Base-by-base conservation (phyloP, 306 rosid species). In the Castanea sativa region DNA sequence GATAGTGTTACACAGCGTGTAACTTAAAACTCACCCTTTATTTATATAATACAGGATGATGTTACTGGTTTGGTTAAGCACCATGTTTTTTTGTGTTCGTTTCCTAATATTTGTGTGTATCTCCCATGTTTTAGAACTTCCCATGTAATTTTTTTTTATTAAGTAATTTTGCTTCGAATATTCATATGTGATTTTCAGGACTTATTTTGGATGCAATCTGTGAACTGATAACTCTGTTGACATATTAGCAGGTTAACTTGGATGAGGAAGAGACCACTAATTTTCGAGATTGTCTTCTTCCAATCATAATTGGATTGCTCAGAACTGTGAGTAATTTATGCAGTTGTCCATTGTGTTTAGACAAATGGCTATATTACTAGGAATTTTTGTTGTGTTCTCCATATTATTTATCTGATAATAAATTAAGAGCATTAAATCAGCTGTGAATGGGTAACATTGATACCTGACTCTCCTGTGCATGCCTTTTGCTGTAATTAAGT, bases 271-370 rank as follows among this genome's bases (percentile, higher is more conserved):
- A 93, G 84, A 80, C 85, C 55, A 82, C 87, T 74, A 83, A 87
- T 85, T 87, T 90, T 80, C 90, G 87, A 59, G 98, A 96, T 70
- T 86, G 88, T 57, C 98, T 96, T 87, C 98, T 96, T 78, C 99
- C 99, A 72, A 81, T 87, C 69, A 90, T 90, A 52, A 89, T 96
- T 87, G 99, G 99, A 85, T 85, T 96, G 92, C 99, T 96, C 57
- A 93, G 98, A 92, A 96, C 98, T 1, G 99, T 96, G 88, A 93
- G 99, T 90, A 74, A 38, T 82, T 6, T 7, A 73, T 78, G 21
- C 25, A 8, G 14, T 19, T 68, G 52, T 68, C 72, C 29, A 68
- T 68, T 33, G 45, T 65, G 71, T 65, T 16, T 64, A 14, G 45
- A 16, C 21, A 5, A n/a, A 29, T 65, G n/a, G 7, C 20, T 32